Evolutionary conservation across 768 basidiomycete genomes (phyloP), one percentile per base, ranked within the genome.

Genomic region (Sarcodon aspratus): DNA sequence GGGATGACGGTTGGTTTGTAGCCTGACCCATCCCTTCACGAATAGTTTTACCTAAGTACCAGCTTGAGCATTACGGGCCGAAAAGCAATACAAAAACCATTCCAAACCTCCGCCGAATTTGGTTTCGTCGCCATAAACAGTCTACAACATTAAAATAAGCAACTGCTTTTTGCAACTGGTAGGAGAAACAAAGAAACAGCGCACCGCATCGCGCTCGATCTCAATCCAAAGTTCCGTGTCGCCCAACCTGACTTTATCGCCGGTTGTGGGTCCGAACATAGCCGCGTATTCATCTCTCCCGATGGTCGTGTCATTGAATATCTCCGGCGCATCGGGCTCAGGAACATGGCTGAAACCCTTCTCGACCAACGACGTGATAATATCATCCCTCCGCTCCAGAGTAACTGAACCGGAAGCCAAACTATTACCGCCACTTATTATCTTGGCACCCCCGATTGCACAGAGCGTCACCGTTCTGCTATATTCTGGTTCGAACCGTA

Each of bases 21-120:
- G 82, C 82, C 62, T 98, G 94, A 7, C 94, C 96, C 87, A 96
- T 95, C 6, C 96, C 96, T 58, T 98, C 96, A 18, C 95, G 83
- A 46, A 98, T 87, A 1, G 84, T 78, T 66, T 98, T 97, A 13
- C 93, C 89, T 90, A 53, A 6, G 11, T 9, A n/a, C 9, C 45
- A 44, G 40, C 18, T 46, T 42, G 36, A 43, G 12, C 15, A 8
- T 17, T 38, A 38, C 35, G 31, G 33, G 32, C 32, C 40, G 1
- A 6, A 47, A 36, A n/a, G 2, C 17, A 21, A 17, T 7, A 9
- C 5, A 27, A 27, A 0, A 42, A 11, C 6, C 15, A 36, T 44
- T 37, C 51, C 66, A 53, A 57, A 81, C 91, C 95, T 59, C 93
- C 95, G 7, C 96, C 96, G 57, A 99, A 99, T 67, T 97, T 98